Evolutionary conservation across 441 rosid species (phyloP).

Genomic region (Macaranga tanarius): DNA sequence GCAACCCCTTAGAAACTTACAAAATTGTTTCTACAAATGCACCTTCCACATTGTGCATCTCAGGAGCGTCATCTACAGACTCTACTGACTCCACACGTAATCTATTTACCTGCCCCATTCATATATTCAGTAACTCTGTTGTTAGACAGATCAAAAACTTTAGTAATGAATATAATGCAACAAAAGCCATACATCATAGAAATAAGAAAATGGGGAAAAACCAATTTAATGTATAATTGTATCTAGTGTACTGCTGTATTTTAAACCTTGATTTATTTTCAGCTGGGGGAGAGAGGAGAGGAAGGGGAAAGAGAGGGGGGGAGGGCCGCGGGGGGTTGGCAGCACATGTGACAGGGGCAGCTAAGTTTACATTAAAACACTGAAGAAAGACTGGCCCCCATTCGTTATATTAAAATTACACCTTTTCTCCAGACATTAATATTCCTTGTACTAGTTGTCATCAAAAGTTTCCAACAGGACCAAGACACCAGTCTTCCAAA

Average conservation of each 20-base stretch:
- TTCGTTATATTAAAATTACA: neutral
- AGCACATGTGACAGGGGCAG: neutral
- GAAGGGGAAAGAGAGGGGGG: too few relatives aligned
- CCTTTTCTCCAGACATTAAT: neutral
- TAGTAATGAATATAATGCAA: neutral
- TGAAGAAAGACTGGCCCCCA: neutral
- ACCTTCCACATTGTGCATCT: conserved; percentile 85
- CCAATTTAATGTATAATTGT: neutral
- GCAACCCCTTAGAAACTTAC: conserved; percentile 46
- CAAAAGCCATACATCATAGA: neutral
- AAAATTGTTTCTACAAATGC: conserved; percentile 90
- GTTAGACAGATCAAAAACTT: neutral
- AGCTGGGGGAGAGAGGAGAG: too few relatives aligned
- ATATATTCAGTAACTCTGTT: conserved; percentile 15
- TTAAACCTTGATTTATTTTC: neutral
- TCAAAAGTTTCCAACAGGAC: neutral
- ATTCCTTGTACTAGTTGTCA: conserved; percentile 1
- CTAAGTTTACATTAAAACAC: neutral
- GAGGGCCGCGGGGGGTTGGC: too few relatives aligned
- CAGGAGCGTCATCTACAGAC: conserved; percentile 60
- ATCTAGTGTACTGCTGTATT: neutral
- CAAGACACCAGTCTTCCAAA: neutral
- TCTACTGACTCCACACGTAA: conserved; percentile 64
- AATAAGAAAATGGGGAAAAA: neutral
- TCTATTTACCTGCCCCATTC: conserved; percentile 62